Base-by-base conservation (phyloP, 352 stramenopile species). In the Globisporangium echinulatum region DNA sequence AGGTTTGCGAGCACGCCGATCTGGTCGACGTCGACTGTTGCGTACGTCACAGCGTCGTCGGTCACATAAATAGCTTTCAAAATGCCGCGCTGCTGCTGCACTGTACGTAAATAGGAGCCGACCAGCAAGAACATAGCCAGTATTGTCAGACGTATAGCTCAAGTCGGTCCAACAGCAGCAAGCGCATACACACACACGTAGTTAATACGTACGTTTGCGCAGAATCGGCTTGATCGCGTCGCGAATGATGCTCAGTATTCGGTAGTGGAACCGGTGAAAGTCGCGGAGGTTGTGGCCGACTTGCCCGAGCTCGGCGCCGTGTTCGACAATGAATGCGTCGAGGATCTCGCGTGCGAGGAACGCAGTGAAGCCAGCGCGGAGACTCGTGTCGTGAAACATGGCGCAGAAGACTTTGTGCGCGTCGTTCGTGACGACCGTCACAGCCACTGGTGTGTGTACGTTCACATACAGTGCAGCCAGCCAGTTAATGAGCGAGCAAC, bases 1-100 rank as follows among this genome's bases (percentile, higher is more conserved):
- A 97, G 64, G 58, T 97, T 97, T 39, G 90, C 88, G 14, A 97
- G 70, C 38, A 97, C 81, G 25, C 87, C 90, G 61, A 97, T 90
- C 54, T 96, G 85, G 62, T 97, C 90, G 38, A 97, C 87, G 46
- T 96, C 85, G 46, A 80, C 76, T 33, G 87, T 96, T 46, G 87
- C 77, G 53, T 84, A 91, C 50, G 82, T 85, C 38, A 96, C 79
- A 2, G 74, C 70, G 49, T 88, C 81, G 44, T 97, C 88, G 14
- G 80, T 85, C 42, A 97, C 87, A n/a, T 96, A 79, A 50, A 96
- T 85, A 7, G 85, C 87, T 67, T 94, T 95, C 49, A 94, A 63
- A 49, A 97, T 92, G 1, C 88, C 90, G 10, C 84, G 78, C 59
- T 94, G 85, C 52, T 90, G 84, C 71, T 96, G 86, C 59, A 96